Evolutionary conservation across 2,329 filamentous ascomycete genomes (phyloP).

Genomic region (Stemphylium vesicarium): DNA sequence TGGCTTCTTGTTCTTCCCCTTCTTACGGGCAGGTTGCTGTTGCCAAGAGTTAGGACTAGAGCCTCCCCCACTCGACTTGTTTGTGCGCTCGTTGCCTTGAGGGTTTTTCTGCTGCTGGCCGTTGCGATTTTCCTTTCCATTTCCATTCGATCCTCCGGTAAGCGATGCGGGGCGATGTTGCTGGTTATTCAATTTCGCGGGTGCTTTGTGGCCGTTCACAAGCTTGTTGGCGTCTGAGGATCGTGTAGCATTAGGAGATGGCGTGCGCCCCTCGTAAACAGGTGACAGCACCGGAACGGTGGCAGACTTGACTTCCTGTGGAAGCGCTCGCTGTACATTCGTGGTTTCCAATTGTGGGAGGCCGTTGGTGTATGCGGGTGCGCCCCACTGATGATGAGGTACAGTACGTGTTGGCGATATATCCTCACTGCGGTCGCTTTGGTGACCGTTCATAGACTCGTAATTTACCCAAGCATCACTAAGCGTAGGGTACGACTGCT

Average conservation of each 20-base stretch:
- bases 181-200: slow-evolving; percentile 36
- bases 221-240: slow-evolving; percentile 37
- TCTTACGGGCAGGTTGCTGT: slow-evolving; percentile 26
- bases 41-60: slow-evolving; percentile 27
- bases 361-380: slow-evolving; percentile 37
- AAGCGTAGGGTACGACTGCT: slow-evolving; percentile 35
- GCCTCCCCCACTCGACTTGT: slow-evolving; percentile 23
- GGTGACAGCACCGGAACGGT: slow-evolving; percentile 67
- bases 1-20: slow-evolving; percentile 37
- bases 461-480: slow-evolving; percentile 39
- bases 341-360: slow-evolving; percentile 42
- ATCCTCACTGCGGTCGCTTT: slow-evolving; percentile 30
- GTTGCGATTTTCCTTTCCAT: slow-evolving; percentile 32
- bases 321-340: slow-evolving; percentile 54
- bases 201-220: slow-evolving; percentile 38
- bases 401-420: slow-evolving; percentile 39
- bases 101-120: slow-evolving; percentile 32
- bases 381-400: slow-evolving; percentile 40
- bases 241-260: slow-evolving; percentile 68
- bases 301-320: slow-evolving; percentile 47
- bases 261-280: slow-evolving; percentile 74
- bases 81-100: slow-evolving; percentile 32
- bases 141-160: slow-evolving; percentile 24
- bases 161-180: slow-evolving; percentile 39
- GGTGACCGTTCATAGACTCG: slow-evolving; percentile 31